Percentiles rank a stretch among this genome's conserved stretches.
Evolutionary conservation across 2,329 filamentous ascomycete species (phyloP).

Genomic region (Calonectria pteridis): DNA sequence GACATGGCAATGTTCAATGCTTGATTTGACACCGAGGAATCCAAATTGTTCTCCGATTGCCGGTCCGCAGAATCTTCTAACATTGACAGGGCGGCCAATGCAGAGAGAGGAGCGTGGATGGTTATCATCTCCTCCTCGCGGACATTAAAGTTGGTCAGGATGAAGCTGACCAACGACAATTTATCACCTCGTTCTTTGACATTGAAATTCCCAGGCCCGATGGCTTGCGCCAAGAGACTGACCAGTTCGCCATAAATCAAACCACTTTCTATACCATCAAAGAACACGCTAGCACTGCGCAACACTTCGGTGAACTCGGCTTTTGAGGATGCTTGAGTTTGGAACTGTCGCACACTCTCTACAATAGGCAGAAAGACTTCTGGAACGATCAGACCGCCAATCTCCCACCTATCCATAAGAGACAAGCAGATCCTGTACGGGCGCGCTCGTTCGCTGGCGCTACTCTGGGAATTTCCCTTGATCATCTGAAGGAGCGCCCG

Average conservation of each 20-base stretch:
- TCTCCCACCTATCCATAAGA: constrained; percentile 98
- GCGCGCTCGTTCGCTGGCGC: constrained; percentile 74
- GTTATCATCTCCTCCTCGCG: constrained; percentile 96
- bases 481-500: constrained; percentile 84
- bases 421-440: constrained; percentile 95
- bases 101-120: constrained; percentile 82
- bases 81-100: constrained; percentile 71
- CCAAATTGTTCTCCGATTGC: constrained; percentile 45
- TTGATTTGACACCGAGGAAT: constrained; percentile 48
- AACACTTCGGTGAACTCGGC: constrained; percentile 87
- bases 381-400: constrained; percentile 89
- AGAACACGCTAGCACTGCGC: constrained; percentile 94
- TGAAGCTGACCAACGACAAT: constrained; percentile 82
- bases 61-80: constrained; percentile 65
- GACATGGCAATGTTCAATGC: constrained; percentile 65
- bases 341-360: constrained; percentile 82
- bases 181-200: constrained; percentile 68
- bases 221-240: constrained; percentile 72
- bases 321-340: constrained; percentile 72
- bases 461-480: constrained; percentile 51
- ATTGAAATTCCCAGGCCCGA: constrained; percentile 60
- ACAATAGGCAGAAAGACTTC: constrained; percentile 90
- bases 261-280: constrained; percentile 95
- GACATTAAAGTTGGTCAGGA: constrained; percentile 90
- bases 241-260: constrained; percentile 91